Evolutionary conservation across 768 basidiomycete species (phyloP), one percentile per base, ranked within the genome.

Genomic region (Agaricus subrufescens): DNA sequence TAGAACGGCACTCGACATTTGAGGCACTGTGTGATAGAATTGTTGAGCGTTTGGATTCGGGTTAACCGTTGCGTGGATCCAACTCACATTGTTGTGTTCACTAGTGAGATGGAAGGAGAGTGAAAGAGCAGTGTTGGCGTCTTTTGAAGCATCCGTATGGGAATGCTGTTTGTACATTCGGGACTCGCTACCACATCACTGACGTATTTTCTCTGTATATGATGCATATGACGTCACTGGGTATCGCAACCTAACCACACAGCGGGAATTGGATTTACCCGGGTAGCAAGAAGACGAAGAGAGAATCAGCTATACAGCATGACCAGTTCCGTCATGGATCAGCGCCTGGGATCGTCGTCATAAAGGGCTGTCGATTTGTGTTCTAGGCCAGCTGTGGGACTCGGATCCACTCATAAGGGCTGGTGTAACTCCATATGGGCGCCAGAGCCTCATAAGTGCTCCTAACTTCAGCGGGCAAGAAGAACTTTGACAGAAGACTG

Each of bases 181-280:
- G 37, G 46, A 54, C 31, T n/a, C 29, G 39, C 26, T 39, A 44
- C 37, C 27, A 23, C 45, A 46, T 39, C 38, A 40, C 46, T 54
- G 53, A 54, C 53, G 53, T 54, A 46, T 43, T 23, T 27, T 46
- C 38, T 46, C 34, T 45, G 38, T 29, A n/a, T 6, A 9, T 52
- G 46, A 29, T 44, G 39, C 8, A 19, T 40, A 47, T 54, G 53
- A 54, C 45, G 53, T 54, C 53, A 54, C 27, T 54, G 10, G n/a
- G 45, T 46, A 46, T 54, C 30, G 9, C 37, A 38, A 11, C n/a
- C 37, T 27, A 34, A 34, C 11, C 34, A 34, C 34, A 34, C 34
- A 34, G 34, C 34, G 34, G 34, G 11, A 8, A 8, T 34, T 34
- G 34, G 34, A 34, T 34, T 34, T 34, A 34, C 34, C 34, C 34